These are phyloP conservation scores for Simmondsia chinensis DNA, from an alignment of 148 eudicot genomes.

Conservation along the genomic window DNA sequence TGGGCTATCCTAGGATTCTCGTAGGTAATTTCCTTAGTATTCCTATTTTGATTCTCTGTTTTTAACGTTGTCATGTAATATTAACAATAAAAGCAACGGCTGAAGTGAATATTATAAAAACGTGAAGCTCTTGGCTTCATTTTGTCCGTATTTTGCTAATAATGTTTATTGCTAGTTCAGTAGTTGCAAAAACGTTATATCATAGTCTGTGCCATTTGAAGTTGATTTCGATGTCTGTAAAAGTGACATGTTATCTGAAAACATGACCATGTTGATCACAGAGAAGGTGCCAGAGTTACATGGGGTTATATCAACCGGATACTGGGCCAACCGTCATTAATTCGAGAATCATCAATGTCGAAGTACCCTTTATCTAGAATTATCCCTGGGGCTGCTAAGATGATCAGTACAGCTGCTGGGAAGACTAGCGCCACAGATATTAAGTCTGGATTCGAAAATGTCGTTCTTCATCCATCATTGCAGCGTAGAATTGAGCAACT, in stretches of 20 bases:
- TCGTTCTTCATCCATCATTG: slow-evolving; percentile 80
- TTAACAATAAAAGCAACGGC: no score
- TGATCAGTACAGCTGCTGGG: slow-evolving; percentile 35
- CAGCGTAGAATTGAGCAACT: slow-evolving; percentile 80
- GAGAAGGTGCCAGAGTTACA: slow-evolving; percentile 93
- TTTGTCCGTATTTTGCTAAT: no score
- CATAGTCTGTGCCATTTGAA: no score
- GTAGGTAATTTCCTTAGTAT: no score
- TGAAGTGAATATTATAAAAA: no score
- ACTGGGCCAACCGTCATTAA: slow-evolving; percentile 92
- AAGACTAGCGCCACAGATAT: slow-evolving; percentile 20
- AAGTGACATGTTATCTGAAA: background rate
- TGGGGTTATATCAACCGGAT: slow-evolving; percentile 95
- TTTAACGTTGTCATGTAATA: no score
- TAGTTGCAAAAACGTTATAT: no score
- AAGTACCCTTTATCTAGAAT: slow-evolving; percentile 67
- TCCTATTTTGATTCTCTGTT: no score
- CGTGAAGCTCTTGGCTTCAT: no score
- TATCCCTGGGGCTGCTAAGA: slow-evolving; percentile 36
- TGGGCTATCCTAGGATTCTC: no score
- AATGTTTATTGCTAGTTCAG: no score
- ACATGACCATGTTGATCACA: slow-evolving; percentile 13
- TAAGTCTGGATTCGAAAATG: slow-evolving; percentile 56
- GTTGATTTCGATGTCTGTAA: background rate
- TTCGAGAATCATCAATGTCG: slow-evolving; percentile 91